Base-by-base conservation (phyloP, 768 basidiomycete genomes). In the Boletus vermiculosoides region DNA sequence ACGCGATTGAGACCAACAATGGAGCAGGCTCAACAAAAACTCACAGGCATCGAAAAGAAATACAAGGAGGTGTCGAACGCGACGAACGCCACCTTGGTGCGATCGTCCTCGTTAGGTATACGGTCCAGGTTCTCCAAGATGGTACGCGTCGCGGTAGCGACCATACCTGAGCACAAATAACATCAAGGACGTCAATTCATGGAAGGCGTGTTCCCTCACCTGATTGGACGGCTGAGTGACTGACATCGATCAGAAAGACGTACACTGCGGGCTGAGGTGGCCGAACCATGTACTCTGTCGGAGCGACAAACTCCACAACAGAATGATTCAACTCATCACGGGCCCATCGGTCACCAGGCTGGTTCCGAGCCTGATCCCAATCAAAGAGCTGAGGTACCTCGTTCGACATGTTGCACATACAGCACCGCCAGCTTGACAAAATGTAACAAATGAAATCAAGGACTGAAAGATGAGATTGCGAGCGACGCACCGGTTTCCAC, bases 281-380 rank as follows among this genome's bases (percentile, higher is more conserved):
- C 61, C 97, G 90, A 68, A 95, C 96, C 97, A 98, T 98, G 74
- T 99, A 99, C 75, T 99, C 97, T 0, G 94, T 96, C 7, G 97
- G 95, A 1, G 97, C 97, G 52, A 99, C 91, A 68, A 86, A 99
- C 72, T 99, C 97, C 50, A 99, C 92, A n/a, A 88, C 90, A 36
- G 88, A 84, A 70, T 92, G 85, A 66, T 97, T 98, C 51, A 99
- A 80, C 75, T 99, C 97, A 1, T 92, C 86, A 58, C 97, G 86
- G 28, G 83, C 77, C 95, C 97, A 99, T 54, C 97, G 78, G 74
- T 99, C 97, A 13, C 92, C 95, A 31, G 94, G 95, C 71, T 93
- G 90, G 68, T 96, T 97, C 61, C 84, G 86, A 52, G 80, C 83
- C 73, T 94, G 92, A 71, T 99, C 93, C 97, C 97, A 99, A 71